These are phyloP conservation scores for Fusarium denticulatum DNA, from an alignment of 2,329 filamentous ascomycete species.

Conservation along the genomic window DNA sequence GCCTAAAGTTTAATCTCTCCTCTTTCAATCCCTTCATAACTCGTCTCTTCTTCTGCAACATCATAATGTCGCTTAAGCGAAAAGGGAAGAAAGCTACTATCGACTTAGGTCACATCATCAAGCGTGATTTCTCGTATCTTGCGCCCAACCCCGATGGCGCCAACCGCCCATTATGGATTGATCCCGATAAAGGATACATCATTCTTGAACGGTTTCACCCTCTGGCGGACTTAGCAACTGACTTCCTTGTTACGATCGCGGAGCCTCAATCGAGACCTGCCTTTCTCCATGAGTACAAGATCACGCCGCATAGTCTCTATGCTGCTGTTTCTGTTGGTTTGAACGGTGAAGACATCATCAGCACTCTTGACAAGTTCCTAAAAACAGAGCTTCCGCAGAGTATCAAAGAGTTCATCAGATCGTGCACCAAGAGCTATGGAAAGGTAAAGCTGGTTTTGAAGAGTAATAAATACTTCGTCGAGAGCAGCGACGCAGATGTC, in stretches of 20 bases:
- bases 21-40: not conserved
- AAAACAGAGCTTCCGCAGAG: conserved; percentile 86
- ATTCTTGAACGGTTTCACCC: conserved; percentile 95
- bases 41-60: not conserved
- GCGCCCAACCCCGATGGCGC: conserved; percentile 86
- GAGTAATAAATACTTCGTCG: conserved; percentile 92
- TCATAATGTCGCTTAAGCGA: not conserved
- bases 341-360: conserved; percentile 87
- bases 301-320: conserved; percentile 95
- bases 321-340: conserved; percentile 94
- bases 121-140: conserved; percentile 81
- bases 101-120: rapidly evolving
- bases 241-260: conserved; percentile 94
- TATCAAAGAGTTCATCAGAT: conserved; percentile 79
- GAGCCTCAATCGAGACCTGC: conserved; percentile 90
- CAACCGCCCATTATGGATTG: conserved; percentile 92
- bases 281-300: conserved; percentile 90
- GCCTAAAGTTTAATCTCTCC: not conserved
- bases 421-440: conserved; percentile 89
- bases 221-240: conserved; percentile 84
- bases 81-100: not conserved
- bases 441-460: conserved; percentile 96
- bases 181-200: conserved; percentile 84
- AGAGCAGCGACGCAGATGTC: conserved; percentile 89
- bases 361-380: conserved; percentile 84